phyloP scores from a whole-genome alignment of 164 flowering plant species.

The Piper longum region DNA sequence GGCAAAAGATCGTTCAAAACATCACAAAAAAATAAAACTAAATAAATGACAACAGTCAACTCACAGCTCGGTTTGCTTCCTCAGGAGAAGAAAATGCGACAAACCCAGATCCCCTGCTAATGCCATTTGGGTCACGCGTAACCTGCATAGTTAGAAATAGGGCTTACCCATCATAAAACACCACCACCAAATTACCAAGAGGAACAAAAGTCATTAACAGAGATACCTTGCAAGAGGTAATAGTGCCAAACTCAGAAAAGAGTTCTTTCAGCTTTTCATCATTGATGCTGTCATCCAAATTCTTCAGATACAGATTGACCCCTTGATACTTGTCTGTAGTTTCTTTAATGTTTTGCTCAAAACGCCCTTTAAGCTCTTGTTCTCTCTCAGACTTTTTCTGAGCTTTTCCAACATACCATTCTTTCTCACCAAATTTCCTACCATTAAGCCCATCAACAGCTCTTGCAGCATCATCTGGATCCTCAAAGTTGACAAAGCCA shows the following conservation, averaged over 20 bases:
- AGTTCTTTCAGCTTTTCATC: conserved; percentile 64
- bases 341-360: conserved; percentile 61
- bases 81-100: conserved; percentile 76
- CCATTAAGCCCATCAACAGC: conserved; percentile 72
- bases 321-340: conserved; percentile 55
- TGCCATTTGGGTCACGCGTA: conserved; percentile 71
- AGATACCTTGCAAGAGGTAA: conserved; percentile 78
- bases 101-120: conserved; percentile 81
- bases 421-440: conserved; percentile 49
- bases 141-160: conserved; percentile 23
- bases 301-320: conserved; percentile 60
- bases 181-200: background rate
- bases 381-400: conserved; percentile 80
- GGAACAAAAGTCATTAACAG: background rate
- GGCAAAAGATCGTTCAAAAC: background rate
- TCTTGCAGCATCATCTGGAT: conserved; percentile 56
- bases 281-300: conserved; percentile 57
- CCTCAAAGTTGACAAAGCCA: conserved; percentile 69
- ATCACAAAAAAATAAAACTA: too few relatives aligned
- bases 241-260: conserved; percentile 59
- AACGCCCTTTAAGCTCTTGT: conserved; percentile 44
- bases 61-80: conserved; percentile 81
- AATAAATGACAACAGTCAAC: conserved; percentile 7
- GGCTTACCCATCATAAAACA: background rate
- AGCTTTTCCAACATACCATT: conserved; percentile 87